Base-by-base conservation (phyloP, 1,284 basidiomycete genomes). In the Anthracocystis walkeri region DNA sequence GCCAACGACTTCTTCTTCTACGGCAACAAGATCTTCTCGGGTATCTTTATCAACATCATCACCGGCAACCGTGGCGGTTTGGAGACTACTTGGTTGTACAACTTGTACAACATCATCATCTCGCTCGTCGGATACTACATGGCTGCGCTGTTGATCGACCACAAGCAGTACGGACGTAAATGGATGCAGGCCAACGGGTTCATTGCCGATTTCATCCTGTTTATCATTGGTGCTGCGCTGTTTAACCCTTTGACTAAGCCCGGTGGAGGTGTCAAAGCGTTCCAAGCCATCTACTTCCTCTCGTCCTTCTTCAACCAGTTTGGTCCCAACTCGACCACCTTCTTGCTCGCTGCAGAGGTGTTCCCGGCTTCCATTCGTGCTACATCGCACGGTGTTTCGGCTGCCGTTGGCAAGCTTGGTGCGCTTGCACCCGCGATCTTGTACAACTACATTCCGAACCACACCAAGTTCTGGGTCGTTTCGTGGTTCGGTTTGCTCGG, bases 301-400 rank as follows among this genome's bases (percentile, higher is more conserved):
- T 86, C 86, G 40, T 86, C 85, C 16, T 88, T 88, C 86, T 88
- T 88, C 87, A 87, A 87, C 78, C 87, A 88, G 82, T 87, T 88
- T 56, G 88, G 88, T 46, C 88, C 88, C 69, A 89, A 88, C 84
- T 84, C 82, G 53, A 86, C 83, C 40, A 81, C 81, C 23, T 87
- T 86, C 83, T 69, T 85, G 41, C 78, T 83, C 29, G 84, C 84
- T 20, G 86, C 84, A 63, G 86, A 86, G 66, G 80, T 84, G 14
- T 86, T 78, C 76, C 84, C 85, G 16, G 82, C 84, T 14, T 85
- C 83, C 33, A 84, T 86, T 55, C 85, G 86, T 35, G 81, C 82
- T 23, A 86, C 86, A 5, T 85, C 85, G 44, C 86, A 87, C 69
- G 86, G 86, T 60, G 73, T 85, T 29, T 81, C 82, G 6, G 86